Evolutionary conservation across 1,284 basidiomycete genomes (phyloP), one percentile per base, ranked within the genome.

Genomic region (Tilletia walkeri): DNA sequence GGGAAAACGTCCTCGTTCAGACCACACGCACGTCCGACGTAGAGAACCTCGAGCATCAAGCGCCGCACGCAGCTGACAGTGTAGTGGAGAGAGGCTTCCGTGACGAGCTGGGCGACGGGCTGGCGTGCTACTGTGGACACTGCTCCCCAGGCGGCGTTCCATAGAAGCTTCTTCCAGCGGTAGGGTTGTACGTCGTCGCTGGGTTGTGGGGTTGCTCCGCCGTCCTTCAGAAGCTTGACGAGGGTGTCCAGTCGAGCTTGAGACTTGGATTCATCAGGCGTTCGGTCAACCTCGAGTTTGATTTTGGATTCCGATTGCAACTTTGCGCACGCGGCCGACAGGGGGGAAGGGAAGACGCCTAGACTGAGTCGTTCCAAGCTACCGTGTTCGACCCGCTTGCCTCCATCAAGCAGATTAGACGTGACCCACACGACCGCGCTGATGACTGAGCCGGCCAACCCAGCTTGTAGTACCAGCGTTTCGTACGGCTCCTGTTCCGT

Each of bases 401-500:
- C 80, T 1, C 72, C 69, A 4, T 76, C 74, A 4, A 70, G 69
- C 16, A 82, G 65, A 68, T 79, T 82, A 12, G 86, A 86, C 4
- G 86, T 86, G 18, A 86, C 85, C 70, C 85, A 86, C 50, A 86
- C 84, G 68, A 86, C 80, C 6, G 85, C 85, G 69, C 81, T 86
- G 48, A 82, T 70, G 9, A 82, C 63, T 10, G 69, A 73, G 18
- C 67, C 66, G 0, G 79, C 80, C 1, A 78, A 49, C 16, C 48
- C 9, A 2, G 72, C 66, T 30, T 63, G n/a, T 4, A 39, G 48
- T 70, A 87, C 86, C 10, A 90, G 79, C 0, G 87, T 86, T 3
- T 86, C 76, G 76, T 90, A 89, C 39, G 92, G 84, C 70, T 91
- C 90, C 38, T 84, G 85, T 79, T 93, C 91, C 30, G 92, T 88